phyloP scores from a whole-genome alignment of 176 grass and related monocot species.

The Dactylis glomerata region DNA sequence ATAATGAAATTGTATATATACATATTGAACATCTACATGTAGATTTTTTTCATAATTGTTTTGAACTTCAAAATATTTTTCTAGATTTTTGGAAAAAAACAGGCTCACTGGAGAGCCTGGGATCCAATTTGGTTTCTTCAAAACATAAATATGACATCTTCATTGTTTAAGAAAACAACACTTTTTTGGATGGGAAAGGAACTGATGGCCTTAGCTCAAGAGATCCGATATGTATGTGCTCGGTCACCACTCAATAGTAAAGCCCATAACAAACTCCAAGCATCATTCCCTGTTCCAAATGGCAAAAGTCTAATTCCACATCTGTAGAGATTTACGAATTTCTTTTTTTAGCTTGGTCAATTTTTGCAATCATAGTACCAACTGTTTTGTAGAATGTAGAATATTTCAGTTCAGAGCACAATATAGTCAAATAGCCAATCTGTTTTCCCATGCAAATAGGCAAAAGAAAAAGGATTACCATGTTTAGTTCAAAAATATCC shows the following conservation, averaged over 20 bases:
- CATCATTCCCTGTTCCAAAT: background rate
- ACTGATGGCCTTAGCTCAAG: background rate
- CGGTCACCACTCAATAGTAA: background rate
- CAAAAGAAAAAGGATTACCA: background rate
- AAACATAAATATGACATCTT: no score
- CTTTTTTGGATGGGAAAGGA: background rate
- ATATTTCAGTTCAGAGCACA: background rate
- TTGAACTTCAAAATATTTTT: no score
- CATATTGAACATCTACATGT: no score
- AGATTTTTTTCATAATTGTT: no score
- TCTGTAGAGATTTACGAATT: background rate
- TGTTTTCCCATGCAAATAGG: background rate
- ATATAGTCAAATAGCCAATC: background rate
- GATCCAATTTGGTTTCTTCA: no score
- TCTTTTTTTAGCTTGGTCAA: background rate
- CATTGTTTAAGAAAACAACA: background rate
- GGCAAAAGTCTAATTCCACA: background rate
- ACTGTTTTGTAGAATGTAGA: constrained; percentile 6
- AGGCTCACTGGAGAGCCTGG: no score
- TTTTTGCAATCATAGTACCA: background rate
- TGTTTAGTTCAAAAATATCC: constrained; percentile 2
- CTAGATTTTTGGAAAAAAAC: no score
- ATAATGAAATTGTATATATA: no score
- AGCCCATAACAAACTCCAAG: background rate
- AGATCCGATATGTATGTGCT: background rate